Conservation (phyloP, 2,329 filamentous ascomycete species). For the Huntiella bhutanensis region DNA sequence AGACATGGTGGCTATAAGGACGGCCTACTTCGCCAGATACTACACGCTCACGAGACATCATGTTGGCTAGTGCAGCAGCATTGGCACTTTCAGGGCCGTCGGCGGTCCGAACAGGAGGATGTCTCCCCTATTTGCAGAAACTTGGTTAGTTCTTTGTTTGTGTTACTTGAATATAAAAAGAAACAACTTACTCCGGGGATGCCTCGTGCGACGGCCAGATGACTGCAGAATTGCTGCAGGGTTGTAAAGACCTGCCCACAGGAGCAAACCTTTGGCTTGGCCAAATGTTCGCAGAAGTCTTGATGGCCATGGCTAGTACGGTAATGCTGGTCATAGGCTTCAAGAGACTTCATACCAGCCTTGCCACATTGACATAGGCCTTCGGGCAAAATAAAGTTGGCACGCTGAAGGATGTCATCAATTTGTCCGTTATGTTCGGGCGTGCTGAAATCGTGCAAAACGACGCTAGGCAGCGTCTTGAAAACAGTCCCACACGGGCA, state of each 20-base stretch:
- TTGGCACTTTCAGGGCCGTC: background rate
- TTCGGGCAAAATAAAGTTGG: background rate
- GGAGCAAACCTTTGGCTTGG: background rate
- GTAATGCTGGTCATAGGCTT: constrained; percentile 3
- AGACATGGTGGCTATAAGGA: no score
- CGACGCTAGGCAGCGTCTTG: background rate
- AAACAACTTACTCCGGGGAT: constrained; percentile 1
- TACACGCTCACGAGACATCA: background rate
- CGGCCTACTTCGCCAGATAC: no score
- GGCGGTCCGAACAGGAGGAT: background rate
- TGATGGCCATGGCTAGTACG: constrained; percentile 1
- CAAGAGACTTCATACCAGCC: background rate
- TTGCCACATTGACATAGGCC: background rate
- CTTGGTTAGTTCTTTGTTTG: background rate
- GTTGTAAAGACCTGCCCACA: constrained; percentile 2
- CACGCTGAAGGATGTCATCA: background rate
- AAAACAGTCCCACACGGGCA: constrained; percentile 1
- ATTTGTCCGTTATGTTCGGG: background rate
- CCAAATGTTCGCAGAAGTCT: background rate
- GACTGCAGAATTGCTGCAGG: constrained; percentile 4
- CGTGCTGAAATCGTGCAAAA: constrained; percentile 3
- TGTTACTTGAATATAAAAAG: background rate
- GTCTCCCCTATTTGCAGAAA: background rate
- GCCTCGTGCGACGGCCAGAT: constrained; percentile 1
- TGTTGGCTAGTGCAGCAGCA: background rate